Conservation (phyloP, 805 yeast genomes). For the Saccharomycopsis capsularis region DNA sequence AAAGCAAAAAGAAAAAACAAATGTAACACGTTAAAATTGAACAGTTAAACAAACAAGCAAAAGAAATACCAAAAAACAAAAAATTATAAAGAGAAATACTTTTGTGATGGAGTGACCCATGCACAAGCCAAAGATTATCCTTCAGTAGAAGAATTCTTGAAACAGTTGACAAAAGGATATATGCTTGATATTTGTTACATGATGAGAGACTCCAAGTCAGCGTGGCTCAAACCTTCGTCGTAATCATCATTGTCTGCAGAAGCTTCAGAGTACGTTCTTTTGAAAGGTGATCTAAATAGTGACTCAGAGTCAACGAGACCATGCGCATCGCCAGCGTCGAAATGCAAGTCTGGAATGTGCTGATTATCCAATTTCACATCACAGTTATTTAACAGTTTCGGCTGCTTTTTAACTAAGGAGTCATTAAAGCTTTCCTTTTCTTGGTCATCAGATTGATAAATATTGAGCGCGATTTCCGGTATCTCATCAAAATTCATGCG, state of each 20-base stretch:
- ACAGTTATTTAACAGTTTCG: slow-evolving; percentile 6
- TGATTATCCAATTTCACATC: slow-evolving; percentile 10
- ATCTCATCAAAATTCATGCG: slow-evolving; percentile 13
- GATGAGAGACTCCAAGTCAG: slow-evolving; percentile 14
- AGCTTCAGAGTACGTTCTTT: not conserved
- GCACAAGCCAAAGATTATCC: no score
- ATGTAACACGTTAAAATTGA: no score
- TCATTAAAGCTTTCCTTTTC: not conserved
- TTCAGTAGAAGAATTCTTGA: no score
- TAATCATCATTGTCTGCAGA: slow-evolving; percentile 3
- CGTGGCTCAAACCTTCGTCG: slow-evolving; percentile 13
- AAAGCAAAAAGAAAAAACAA: no score
- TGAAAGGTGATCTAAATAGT: slow-evolving; percentile 7
- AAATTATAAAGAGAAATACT: no score
- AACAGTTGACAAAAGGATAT: no score
- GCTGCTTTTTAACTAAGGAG: slow-evolving; percentile 15
- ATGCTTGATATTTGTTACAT: no score
- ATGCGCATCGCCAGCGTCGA: not conserved
- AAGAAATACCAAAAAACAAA: no score
- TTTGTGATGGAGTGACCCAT: no score
- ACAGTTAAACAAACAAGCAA: no score
- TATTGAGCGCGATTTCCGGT: slow-evolving; percentile 9
- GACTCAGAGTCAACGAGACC: not conserved
- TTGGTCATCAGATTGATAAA: slow-evolving; percentile 4
- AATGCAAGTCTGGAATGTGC: slow-evolving; percentile 18